Percentiles rank a stretch among this genome's conserved stretches.
phyloP scores from a whole-genome alignment of 805 yeast genomes.

The Debaryomyces castellii region DNA sequence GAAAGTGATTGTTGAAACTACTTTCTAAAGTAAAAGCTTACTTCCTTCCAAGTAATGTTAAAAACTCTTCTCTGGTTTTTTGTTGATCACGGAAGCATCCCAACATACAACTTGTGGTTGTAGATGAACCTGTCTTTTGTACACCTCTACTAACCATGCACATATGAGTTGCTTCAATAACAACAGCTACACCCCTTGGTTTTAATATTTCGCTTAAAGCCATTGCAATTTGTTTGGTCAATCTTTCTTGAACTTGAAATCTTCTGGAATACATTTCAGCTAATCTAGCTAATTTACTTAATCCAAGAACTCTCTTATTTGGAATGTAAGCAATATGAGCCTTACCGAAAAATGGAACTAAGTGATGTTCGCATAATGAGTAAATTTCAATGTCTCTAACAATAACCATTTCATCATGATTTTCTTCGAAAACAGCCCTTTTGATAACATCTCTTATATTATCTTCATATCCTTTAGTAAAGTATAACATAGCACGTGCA shows the following conservation, averaged over 20 bases:
- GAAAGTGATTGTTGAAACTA: conserved; percentile 16
- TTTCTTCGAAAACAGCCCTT: conserved; percentile 95
- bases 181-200: conserved; percentile 98
- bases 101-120: conserved; percentile 95
- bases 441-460: conserved; percentile 90
- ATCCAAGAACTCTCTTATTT: conserved; percentile 86
- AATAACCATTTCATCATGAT: conserved; percentile 98
- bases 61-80: conserved; percentile 94
- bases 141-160: conserved; percentile 99
- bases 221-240: conserved; percentile 96
- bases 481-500: conserved; percentile 93
- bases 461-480: conserved; percentile 96
- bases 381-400: conserved; percentile 91
- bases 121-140: conserved; percentile 90
- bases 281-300: conserved; percentile 87
- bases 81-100: conserved; percentile 94
- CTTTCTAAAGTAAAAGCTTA: conserved; percentile 14
- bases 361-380: conserved; percentile 94
- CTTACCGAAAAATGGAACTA: conserved; percentile 96
- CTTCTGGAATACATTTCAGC: conserved; percentile 97
- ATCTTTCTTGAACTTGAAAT: conserved; percentile 95
- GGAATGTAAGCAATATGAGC: conserved; percentile 99
- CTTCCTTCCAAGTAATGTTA: conserved; percentile 71
- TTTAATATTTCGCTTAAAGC: conserved; percentile 86
- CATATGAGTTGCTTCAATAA: conserved; percentile 97